phyloP scores from a whole-genome alignment of 1,139 yeast species.

The Debaryomyces sp. region DNA sequence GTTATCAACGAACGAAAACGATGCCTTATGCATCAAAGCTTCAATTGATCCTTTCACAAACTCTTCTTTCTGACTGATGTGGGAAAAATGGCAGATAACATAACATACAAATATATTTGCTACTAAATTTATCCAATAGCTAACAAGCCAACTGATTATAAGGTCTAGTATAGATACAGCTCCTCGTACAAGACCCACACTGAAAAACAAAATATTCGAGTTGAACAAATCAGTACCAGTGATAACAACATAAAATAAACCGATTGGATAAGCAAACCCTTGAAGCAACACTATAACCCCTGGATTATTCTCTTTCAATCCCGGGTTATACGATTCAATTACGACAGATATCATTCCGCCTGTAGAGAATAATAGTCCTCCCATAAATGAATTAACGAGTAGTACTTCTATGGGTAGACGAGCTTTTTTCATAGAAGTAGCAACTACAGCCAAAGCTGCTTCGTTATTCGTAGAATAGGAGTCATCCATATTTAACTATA shows the following conservation, averaged over 20 bases:
- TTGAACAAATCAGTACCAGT: constrained; percentile 77
- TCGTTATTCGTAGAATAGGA: constrained; percentile 74
- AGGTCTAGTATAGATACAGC: constrained; percentile 69
- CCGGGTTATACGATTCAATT: constrained; percentile 55
- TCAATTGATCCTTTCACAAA: constrained; percentile 51
- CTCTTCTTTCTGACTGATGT: constrained; percentile 39
- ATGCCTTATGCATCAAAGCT: constrained; percentile 50
- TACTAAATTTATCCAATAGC: constrained; percentile 67
- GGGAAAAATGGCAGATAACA: constrained; percentile 59
- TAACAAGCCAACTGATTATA: constrained; percentile 65
- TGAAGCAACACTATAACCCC: constrained; percentile 57
- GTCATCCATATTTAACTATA: constrained; percentile 31
- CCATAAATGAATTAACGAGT: constrained; percentile 63
- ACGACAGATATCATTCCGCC: constrained; percentile 74
- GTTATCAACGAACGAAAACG: constrained; percentile 56
- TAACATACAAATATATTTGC: constrained; percentile 68
- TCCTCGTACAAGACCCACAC: constrained; percentile 66
- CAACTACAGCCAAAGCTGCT: constrained; percentile 79
- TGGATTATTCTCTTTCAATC: constrained; percentile 43
- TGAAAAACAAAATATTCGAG: constrained; percentile 68
- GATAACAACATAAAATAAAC: constrained; percentile 70
- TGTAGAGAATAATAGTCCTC: constrained; percentile 67
- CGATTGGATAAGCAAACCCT: constrained; percentile 66
- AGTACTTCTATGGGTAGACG: constrained; percentile 62
- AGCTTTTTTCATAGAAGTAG: constrained; percentile 80